Evolutionary conservation across 2,329 filamentous ascomycete species (phyloP).

Genomic region (Hymenoscyphus fraxineus): DNA sequence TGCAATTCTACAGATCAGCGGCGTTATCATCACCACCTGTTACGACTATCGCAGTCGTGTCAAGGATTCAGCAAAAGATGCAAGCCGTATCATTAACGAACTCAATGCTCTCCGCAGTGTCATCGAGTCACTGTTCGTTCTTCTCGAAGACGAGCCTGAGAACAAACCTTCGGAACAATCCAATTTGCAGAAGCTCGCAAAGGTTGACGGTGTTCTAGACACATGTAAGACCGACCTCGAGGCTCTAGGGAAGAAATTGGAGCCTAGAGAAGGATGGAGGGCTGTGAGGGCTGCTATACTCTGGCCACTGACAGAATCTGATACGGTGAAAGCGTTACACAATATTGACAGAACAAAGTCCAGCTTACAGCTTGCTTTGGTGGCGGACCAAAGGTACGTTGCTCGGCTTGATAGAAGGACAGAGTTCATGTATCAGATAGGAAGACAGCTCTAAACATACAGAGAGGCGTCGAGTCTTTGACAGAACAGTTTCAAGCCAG

Average conservation of each 20-base stretch:
- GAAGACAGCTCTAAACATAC: not conserved
- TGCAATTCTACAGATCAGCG: slow-evolving; percentile 9
- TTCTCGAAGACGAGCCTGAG: slow-evolving; percentile 3
- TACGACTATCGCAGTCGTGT: slow-evolving; percentile 7
- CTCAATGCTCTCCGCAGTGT: slow-evolving; percentile 7
- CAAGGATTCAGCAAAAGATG: slow-evolving; percentile 9
- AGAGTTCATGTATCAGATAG: not conserved
- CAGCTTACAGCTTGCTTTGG: slow-evolving; percentile 9
- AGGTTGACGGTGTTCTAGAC: not conserved
- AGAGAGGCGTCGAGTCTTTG: not conserved
- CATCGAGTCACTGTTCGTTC: slow-evolving; percentile 6
- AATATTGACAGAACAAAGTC: slow-evolving; percentile 10
- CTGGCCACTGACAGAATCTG: not conserved
- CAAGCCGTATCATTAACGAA: slow-evolving; percentile 9
- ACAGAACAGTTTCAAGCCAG: not conserved
- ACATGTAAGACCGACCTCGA: slow-evolving; percentile 1
- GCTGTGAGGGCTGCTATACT: slow-evolving; percentile 2
- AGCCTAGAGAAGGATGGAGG: slow-evolving; percentile 8
- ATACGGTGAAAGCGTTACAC: not conserved
- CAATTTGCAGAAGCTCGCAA: not conserved
- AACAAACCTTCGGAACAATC: not conserved
- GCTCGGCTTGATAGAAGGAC: not conserved
- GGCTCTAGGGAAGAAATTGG: not conserved
- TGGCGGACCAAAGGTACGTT: slow-evolving; percentile 9
- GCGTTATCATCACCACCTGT: slow-evolving; percentile 8